Base-by-base conservation (phyloP, 2,329 filamentous ascomycete genomes). In the Malbranchea zuffiana region DNA sequence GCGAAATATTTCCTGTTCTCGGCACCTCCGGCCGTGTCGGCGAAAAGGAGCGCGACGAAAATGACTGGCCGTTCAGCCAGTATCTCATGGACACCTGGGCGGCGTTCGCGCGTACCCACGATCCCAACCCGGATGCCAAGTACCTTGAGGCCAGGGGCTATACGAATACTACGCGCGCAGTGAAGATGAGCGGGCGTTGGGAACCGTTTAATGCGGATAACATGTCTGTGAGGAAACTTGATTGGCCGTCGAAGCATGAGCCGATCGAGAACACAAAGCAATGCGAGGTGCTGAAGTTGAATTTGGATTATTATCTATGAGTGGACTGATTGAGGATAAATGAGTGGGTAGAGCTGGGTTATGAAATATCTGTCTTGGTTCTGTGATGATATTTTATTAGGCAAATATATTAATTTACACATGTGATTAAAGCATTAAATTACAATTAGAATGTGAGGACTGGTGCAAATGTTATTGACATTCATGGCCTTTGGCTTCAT, bases 21-120 rank as follows among this genome's bases (percentile, higher is more conserved):
- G 30, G 30, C 17, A 6, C 10, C n/a, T 11, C 20, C 11, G 17
- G 6, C 13, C 13, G 13, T 10, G 13, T 10, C 13, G 30, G 30
- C 17, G 6, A 11, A 6, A 12, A 12, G 6, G 10, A 6, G 13
- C 30, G 30, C 10, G 30, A 33, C 20, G 30, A 33, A 10, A 12
- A 8, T 18, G 30, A 33, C 13, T 10, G 17, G 6, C 30, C 30
- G 10, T 18, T 33, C 10, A 18, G 13, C 17, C 30, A 33, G 17
- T 33, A 18, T 33, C 10, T 20, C 12, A 10, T 33, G 11, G 30
- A 33, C 18, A 20, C 18, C 10, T 33, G 30, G 30, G 20, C 30
- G 6, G 17, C 30, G 10, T 33, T 33, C 20, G 30, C 30, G 3
- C 30, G 30, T 13, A 20, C 13, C 30, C 30, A 33, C 17, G 13